A percentile compares a stretch with the other conserved stretches of the same genome.
phyloP scores from a whole-genome alignment of 257 asterid genomes.

The Anisodus acutangulus region DNA sequence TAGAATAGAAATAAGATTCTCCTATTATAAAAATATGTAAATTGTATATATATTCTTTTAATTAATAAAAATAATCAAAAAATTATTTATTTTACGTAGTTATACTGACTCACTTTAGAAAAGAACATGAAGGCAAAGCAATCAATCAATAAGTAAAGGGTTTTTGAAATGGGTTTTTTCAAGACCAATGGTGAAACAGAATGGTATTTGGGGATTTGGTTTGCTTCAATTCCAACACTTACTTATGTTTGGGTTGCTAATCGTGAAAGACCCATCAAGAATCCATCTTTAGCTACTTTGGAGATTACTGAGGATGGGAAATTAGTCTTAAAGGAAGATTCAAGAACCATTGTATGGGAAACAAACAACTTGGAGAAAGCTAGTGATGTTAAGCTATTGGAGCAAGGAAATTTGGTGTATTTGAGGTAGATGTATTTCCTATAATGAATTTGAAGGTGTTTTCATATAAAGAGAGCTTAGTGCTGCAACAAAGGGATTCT shows the following conservation, averaged over 20 bases:
- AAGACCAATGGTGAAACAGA: constrained; percentile 44
- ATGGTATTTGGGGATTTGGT: constrained; percentile 81
- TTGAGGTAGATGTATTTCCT: neutral
- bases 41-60: too few relatives aligned
- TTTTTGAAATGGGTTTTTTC: constrained; percentile 64
- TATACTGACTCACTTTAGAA: too few relatives aligned
- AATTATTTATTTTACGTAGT: too few relatives aligned
- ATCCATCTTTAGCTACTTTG: constrained; percentile 44
- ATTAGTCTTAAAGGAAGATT: constrained; percentile 51
- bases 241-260: constrained; percentile 83
- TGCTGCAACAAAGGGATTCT: constrained; percentile 69
- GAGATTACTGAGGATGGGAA: constrained; percentile 58
- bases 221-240: constrained; percentile 66
- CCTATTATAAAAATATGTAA: too few relatives aligned
- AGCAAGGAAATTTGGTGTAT: constrained; percentile 60
- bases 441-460: constrained; percentile 56
- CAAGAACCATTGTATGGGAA: constrained; percentile 53
- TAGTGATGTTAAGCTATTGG: constrained; percentile 51
- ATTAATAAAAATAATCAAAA: too few relatives aligned
- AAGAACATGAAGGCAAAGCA: too few relatives aligned
- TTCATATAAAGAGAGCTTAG: constrained; percentile 73
- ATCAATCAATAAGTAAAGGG: too few relatives aligned
- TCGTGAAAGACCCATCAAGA: constrained; percentile 62
- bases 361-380: constrained; percentile 54
- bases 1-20: too few relatives aligned